Conservation (phyloP, 2,329 filamentous ascomycete genomes). For the Epichloe amarillans region DNA sequence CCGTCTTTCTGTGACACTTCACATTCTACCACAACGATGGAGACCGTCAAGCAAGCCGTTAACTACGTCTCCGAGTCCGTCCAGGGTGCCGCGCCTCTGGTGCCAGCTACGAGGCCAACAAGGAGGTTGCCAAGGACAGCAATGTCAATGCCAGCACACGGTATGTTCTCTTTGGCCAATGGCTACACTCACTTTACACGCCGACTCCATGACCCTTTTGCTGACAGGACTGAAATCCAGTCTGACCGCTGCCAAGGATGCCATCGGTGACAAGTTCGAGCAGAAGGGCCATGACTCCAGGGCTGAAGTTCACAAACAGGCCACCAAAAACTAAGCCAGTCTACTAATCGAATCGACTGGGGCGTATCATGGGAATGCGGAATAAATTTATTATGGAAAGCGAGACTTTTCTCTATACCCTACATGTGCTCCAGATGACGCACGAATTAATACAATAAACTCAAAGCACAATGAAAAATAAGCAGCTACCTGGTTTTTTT, state of each 20-base stretch:
- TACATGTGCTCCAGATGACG: background rate
- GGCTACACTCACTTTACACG: background rate
- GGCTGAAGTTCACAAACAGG: conserved; percentile 29
- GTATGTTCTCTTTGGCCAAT: conserved; percentile 19
- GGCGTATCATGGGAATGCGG: background rate
- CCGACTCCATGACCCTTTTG: background rate
- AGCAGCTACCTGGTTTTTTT: too few species aligned
- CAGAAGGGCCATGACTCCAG: conserved; percentile 27
- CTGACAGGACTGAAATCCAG: conserved; percentile 14
- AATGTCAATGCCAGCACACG: conserved; percentile 40
- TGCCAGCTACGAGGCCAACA: conserved; percentile 58
- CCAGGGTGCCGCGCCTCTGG: conserved; percentile 41
- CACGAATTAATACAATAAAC: background rate
- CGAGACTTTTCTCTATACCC: background rate
- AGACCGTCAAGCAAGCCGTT: conserved; percentile 43
- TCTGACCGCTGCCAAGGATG: conserved; percentile 33
- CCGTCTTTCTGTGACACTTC: conserved; percentile 3
- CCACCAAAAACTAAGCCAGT: conserved; percentile 16
- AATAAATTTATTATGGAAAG: background rate
- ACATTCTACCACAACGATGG: conserved; percentile 25
- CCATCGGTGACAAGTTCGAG: conserved; percentile 34
- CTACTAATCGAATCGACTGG: background rate
- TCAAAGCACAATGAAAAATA: too few species aligned
- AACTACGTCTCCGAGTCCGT: conserved; percentile 58
- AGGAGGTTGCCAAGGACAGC: conserved; percentile 51